These are phyloP conservation scores for Triticum aestivum DNA, from an alignment of 176 grass and related monocot species.

Conservation along the genomic window IWGSC_CS_RefSeq_v2.1 NC_057807.1:662860988-662861487, in stretches of 20 bases:
- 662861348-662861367: slow-evolving; percentile 64
- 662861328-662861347: slow-evolving; percentile 27
- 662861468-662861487: slow-evolving; percentile 9
- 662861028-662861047: neutral
- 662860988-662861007: slow-evolving; percentile 4
- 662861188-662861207: slow-evolving; percentile 4
- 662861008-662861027: neutral
- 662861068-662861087: neutral
- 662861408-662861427: neutral
- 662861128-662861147: too few relatives aligned
- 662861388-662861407: slow-evolving; percentile 17
- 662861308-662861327: slow-evolving; percentile 49
- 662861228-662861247: neutral
- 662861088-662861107: neutral
- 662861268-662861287: neutral
- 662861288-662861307: slow-evolving; percentile 49
- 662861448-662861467: neutral
- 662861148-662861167: neutral
- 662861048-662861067: slow-evolving; percentile 10
- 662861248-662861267: slow-evolving; percentile 32
- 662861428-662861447: neutral
- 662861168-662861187: neutral
- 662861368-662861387: neutral
- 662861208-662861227: neutral
- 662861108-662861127: neutral